A percentile compares a stretch with the other conserved stretches of the same genome.
Evolutionary conservation across 2,329 filamentous ascomycete species (phyloP).

Genomic region (Apiospora marii): DNA sequence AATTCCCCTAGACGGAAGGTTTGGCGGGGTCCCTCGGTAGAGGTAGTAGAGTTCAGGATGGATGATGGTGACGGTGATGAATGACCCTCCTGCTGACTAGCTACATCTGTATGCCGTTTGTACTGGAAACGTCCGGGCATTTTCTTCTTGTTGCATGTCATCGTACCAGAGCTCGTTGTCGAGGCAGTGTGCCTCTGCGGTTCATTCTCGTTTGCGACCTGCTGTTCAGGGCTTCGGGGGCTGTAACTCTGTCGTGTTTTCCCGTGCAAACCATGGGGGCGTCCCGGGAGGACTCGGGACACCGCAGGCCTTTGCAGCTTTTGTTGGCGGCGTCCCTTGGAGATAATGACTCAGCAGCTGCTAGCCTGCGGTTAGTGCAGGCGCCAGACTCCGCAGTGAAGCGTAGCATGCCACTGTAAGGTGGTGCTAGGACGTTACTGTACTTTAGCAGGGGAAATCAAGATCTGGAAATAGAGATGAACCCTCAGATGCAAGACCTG

Average conservation of each 20-base stretch:
- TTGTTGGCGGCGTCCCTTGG: background rate
- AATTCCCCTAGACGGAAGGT: conserved; percentile 3
- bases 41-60: conserved; percentile 1
- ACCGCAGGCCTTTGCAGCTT: background rate
- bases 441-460: conserved; percentile 2
- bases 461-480: conserved; percentile 21
- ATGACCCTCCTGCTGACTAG: conserved; percentile 1
- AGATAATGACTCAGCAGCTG: conserved; percentile 3
- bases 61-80: background rate
- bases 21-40: conserved; percentile 11
- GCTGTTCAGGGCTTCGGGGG: background rate
- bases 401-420: background rate
- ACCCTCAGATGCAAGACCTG: conserved; percentile 17
- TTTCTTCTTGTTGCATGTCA: conserved; percentile 6
- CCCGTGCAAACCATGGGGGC: background rate
- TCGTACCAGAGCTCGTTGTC: conserved; percentile 9
- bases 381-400: conserved; percentile 13
- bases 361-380: background rate
- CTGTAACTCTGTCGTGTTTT: conserved; percentile 2
- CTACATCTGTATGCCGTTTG: background rate
- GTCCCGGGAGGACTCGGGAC: conserved; percentile 7
- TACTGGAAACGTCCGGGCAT: background rate
- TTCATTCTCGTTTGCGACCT: conserved; percentile 5
- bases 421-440: background rate
- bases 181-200: background rate